Evolutionary conservation across 169 alveolate species (phyloP), one percentile per base, ranked within the genome.

Genomic region (Eimeria maxima): DNA sequence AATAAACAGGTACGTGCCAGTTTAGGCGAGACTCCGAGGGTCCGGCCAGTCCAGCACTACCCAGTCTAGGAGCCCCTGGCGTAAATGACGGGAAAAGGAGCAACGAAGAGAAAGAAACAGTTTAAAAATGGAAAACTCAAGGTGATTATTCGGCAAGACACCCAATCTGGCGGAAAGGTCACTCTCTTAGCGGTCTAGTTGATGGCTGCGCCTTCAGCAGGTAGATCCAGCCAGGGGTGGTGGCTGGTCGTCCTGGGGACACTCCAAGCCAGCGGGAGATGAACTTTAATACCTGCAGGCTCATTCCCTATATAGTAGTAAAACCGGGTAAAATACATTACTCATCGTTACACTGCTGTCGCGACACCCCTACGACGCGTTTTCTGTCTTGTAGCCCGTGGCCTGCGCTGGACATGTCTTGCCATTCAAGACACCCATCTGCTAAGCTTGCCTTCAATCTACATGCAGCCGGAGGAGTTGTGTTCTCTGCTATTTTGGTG

Each of bases 201-300:
- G 45, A 24, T 78, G 60, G 67, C 67, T 44, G 88, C 88, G 88
- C 88, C 67, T 78, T n/a, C 60, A 50, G 27, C 67, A 47, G 63
- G 87, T 47, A 78, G 88, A 78, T 78, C 88, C 88, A 76, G 86
- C 63, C 60, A 78, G 63, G 88, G 88, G 88, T 78, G 88, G 88
- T 78, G 88, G 83, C 88, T 78, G 88, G 88, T 78, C 88, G 88
- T 45, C 65, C 88, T 18, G 47, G 47, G 67, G 38, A 45, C 63
- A 74, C 88, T 78, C 22, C 44, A 78, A n/a, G 22, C 13, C 47
- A 45, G 45, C 47, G 3, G 5, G 33, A 14, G 16, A 42, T 10
- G 38, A n/a, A 78, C 45, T 47, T n/a, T 27, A 78, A 11, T 45
- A 24, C 13, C 6, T 10, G 27, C 24, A 45, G 38, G 69, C 45